Conservation (phyloP, 805 yeast genomes). For the Cyberlindnera euphorbiiphila region DNA sequence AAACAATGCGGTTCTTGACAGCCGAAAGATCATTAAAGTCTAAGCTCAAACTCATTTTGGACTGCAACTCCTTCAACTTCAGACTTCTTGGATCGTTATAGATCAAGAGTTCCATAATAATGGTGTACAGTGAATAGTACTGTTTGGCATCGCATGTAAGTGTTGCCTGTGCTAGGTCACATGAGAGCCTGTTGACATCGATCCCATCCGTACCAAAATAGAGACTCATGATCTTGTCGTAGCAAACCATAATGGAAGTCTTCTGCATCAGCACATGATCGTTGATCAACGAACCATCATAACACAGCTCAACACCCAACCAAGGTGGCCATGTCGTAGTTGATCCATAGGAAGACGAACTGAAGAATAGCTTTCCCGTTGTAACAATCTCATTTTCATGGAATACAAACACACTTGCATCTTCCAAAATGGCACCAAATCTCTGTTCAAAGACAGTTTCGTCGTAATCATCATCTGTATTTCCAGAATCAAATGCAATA, state of each 20-base stretch:
- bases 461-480: slow-evolving; percentile 38
- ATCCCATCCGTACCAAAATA: slow-evolving; percentile 29
- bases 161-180: slow-evolving; percentile 67
- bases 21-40: slow-evolving; percentile 60
- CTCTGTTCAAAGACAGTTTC: slow-evolving; percentile 57
- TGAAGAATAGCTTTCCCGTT: slow-evolving; percentile 41
- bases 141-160: slow-evolving; percentile 71
- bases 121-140: slow-evolving; percentile 60
- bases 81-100: slow-evolving; percentile 71
- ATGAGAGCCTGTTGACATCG: slow-evolving; percentile 44
- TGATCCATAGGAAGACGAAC: slow-evolving; percentile 59
- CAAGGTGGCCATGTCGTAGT: slow-evolving; percentile 81
- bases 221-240: slow-evolving; percentile 49
- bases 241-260: slow-evolving; percentile 58
- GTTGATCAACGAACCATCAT: slow-evolving; percentile 44
- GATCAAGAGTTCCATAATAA: slow-evolving; percentile 59
- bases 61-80: slow-evolving; percentile 52
- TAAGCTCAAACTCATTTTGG: slow-evolving; percentile 63
- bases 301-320: slow-evolving; percentile 69
- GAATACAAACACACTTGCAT: slow-evolving; percentile 71
- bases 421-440: slow-evolving; percentile 60
- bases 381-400: slow-evolving; percentile 44
- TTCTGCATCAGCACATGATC: slow-evolving; percentile 57
- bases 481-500: slow-evolving; percentile 54
- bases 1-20: slow-evolving; percentile 43